Base-by-base conservation (phyloP, 2,329 filamentous ascomycete species). In the Fusarium chuoi region DNA sequence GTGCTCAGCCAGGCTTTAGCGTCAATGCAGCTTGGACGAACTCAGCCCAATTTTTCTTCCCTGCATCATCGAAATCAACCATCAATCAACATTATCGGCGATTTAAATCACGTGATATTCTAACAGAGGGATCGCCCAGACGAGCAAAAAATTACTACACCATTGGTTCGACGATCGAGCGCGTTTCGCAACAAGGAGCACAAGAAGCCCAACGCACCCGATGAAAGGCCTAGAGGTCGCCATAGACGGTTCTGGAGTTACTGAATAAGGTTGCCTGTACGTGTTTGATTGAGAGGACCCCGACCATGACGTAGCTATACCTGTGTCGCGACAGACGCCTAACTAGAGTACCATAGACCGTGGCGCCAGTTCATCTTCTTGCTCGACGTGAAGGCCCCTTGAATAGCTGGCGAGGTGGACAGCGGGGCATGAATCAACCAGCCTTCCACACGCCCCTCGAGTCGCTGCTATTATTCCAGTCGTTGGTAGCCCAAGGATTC, bases 391-490 rank as follows among this genome's bases (percentile, higher is more conserved):
- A 87, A 83, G 84, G 82, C 84, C 84, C 85, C 87, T 86, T 88
- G 86, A 86, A 87, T 83, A 82, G 83, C 83, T 84, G 85, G 85
- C 87, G 87, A 88, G 86, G 87, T 80, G 85, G 83, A 84, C 83
- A 82, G 81, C 81, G 85, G 85, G 87, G 85, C 82, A 89, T 89
- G 87, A 88, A 85, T 85, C 83, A 83, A 79, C 82, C 84, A 83
- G 87, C 90, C 80, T 86, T 88, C 79, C 95, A 96, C 84, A 96
- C 94, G 80, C 90, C 92, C 77, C 93, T 97, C 86, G 95, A 97
- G 88, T 93, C 92, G 80, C 88, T 97, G 71, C 89, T 96, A 75
- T 89, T 97, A 79, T 96, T 96, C 85, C 94, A 96, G 84, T 92
- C 92, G 70, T 88, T 97, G 74, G 88, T 91, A 75, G 86, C 87